These are phyloP conservation scores for Jackrogersella multiformis DNA, from an alignment of 495 filamentous ascomycete species.

Conservation along the genomic window DNA sequence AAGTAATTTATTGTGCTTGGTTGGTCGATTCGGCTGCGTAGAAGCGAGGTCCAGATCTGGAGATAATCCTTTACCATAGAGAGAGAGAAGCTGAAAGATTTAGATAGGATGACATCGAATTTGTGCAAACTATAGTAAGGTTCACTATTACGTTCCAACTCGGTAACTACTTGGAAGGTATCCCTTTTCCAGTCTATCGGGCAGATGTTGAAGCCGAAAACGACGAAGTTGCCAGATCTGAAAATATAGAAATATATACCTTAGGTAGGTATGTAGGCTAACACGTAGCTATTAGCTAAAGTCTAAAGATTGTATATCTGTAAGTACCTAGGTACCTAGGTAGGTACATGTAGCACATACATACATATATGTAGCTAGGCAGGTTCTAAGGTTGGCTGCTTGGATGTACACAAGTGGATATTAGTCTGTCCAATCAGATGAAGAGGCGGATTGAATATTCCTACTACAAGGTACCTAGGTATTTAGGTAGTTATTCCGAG, in stretches of 20 bases:
- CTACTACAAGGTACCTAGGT: background rate
- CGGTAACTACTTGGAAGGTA: background rate
- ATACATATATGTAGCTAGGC: no score
- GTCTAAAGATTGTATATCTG: no score
- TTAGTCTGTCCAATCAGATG: background rate
- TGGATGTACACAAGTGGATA: no score
- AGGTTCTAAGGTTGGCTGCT: no score
- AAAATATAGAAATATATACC: no score
- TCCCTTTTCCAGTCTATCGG: background rate
- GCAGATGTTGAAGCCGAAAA: conserved; percentile 2
- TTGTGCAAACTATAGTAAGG: background rate
- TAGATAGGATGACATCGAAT: background rate
- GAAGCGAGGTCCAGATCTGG: background rate
- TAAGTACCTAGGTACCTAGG: no score
- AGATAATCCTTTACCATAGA: background rate
- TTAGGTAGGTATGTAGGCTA: no score
- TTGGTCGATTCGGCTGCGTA: background rate
- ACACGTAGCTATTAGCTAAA: no score
- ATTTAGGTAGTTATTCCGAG: background rate
- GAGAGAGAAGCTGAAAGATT: background rate
- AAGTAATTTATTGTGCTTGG: background rate
- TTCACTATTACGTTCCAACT: background rate
- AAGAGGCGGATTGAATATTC: background rate
- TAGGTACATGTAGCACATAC: no score
- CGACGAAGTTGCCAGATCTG: background rate